Evolutionary conservation across 2,329 filamentous ascomycete species (phyloP), one percentile per base, ranked within the genome.

Genomic region (Cladosporium sp.): DNA sequence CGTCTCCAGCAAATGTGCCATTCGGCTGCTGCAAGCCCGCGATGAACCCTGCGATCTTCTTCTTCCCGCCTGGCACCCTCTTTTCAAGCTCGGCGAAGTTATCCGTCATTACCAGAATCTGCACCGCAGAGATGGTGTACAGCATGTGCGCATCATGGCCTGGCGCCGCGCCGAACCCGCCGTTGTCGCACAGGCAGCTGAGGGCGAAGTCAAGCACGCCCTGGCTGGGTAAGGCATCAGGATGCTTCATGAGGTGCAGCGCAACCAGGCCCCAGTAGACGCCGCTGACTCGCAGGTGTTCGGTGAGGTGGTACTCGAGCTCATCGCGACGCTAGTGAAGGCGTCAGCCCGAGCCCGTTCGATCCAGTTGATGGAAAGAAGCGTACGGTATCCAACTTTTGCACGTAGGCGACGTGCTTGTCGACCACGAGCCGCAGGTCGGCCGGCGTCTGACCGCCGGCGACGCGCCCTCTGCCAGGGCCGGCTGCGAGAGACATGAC

Each of bases 261-360:
- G 92, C 86, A 6, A 85, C 93, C 53, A 98, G 74, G 11, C 93
- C 93, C 93, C 93, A 98, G 72, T 98, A 98, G 44, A 98, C 81
- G 42, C 93, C 93, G 68, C 93, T 96, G 54, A 98, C 80, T 56
- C 93, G 89, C 60, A 98, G 79, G 69, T 98, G 93, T 72, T 98
- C 92, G 11, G 93, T 98, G 67, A 97, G 78, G 87, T 92, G 96
- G 75, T 97, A 98, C 70, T 96, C 90, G 63, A 95, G 84, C 72
- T 96, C 89, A 77, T 97, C 90, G 74, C 87, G 90, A 67, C 87
- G 85, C 83, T 86, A 73, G 59, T 61, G 50, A 51, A 43, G 32
- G 53, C 62, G 64, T 57, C 62, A 65, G 59, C 57, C 22, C 44
- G 50, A 46, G 43, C 43, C 37, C 44, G 50, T 33, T 32, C 50